phyloP scores from a whole-genome alignment of 2,329 filamentous ascomycete species.

The Cordyceps pruinosa region DNA sequence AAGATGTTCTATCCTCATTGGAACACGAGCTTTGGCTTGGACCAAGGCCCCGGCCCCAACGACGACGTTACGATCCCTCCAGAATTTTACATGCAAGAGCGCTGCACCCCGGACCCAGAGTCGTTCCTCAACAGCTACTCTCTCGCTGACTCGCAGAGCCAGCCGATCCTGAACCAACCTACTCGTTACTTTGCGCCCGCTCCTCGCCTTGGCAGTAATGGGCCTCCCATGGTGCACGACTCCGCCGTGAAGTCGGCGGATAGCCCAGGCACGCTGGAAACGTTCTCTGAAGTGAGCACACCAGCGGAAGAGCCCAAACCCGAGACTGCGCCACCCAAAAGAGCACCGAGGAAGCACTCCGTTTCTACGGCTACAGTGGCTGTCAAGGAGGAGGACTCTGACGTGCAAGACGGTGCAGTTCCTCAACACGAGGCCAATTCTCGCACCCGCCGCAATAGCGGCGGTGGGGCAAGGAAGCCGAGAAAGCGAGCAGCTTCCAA shows the following conservation, averaged over 20 bases:
- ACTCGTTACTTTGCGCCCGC: conserved; percentile 25
- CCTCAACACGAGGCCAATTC: neutral
- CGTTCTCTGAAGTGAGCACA: conserved; percentile 2
- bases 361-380: neutral
- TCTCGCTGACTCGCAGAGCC: conserved; percentile 26
- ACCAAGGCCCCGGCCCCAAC: conserved; percentile 16
- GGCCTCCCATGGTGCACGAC: conserved; percentile 21
- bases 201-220: conserved; percentile 21
- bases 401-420: neutral
- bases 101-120: conserved; percentile 30
- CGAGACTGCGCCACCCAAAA: neutral
- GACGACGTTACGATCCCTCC: conserved; percentile 29
- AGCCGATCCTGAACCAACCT: conserved; percentile 14
- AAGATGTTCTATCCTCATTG: conserved; percentile 37
- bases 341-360: neutral
- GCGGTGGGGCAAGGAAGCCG: neutral
- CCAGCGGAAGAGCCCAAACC: neutral
- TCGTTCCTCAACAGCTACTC: conserved; percentile 31
- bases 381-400: neutral
- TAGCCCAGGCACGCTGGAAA: neutral
- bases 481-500: conserved; percentile 2
- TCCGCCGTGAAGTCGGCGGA: conserved; percentile 15
- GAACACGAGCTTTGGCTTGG: conserved; percentile 34
- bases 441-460: neutral
- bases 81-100: conserved; percentile 33